phyloP scores from a whole-genome alignment of 2,329 filamentous ascomycete species.

The Metarhizium humberi region DNA sequence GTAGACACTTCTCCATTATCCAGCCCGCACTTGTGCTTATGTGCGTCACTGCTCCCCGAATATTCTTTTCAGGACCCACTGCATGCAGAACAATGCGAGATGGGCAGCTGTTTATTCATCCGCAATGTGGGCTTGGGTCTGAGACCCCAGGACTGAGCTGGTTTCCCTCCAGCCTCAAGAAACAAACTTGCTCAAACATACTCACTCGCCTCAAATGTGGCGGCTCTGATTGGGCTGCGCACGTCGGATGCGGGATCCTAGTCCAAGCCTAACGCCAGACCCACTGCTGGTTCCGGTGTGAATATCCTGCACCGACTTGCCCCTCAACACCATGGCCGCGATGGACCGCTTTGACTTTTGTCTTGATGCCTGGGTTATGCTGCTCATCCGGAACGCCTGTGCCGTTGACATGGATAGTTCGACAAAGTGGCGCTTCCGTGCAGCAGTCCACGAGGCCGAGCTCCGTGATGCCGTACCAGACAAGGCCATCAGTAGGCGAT shows the following conservation, averaged over 20 bases:
- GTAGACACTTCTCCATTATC: too few species aligned
- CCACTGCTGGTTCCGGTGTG: not conserved
- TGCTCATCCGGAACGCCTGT: not conserved
- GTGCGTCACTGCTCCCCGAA: too few species aligned
- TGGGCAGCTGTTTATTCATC: too few species aligned
- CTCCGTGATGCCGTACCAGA: not conserved
- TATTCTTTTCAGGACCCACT: too few species aligned
- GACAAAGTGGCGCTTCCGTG: not conserved
- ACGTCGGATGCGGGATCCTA: not conserved
- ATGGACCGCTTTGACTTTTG: not conserved
- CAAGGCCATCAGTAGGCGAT: not conserved
- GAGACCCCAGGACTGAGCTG: not conserved
- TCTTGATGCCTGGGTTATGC: not conserved
- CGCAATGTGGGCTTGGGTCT: not conserved
- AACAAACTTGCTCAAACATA: slow-evolving; percentile 30
- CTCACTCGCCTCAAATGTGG: slow-evolving; percentile 14
- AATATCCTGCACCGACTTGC: not conserved
- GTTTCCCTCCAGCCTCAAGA: not conserved
- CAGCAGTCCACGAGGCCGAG: not conserved
- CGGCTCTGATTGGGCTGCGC: slow-evolving; percentile 8
- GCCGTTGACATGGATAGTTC: not conserved
- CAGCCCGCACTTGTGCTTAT: too few species aligned
- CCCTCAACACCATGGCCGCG: not conserved
- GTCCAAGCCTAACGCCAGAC: not conserved
- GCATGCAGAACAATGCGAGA: too few species aligned